Evolutionary conservation across 495 filamentous ascomycete species (phyloP).

Genomic region (Penicillium antarcticum): DNA sequence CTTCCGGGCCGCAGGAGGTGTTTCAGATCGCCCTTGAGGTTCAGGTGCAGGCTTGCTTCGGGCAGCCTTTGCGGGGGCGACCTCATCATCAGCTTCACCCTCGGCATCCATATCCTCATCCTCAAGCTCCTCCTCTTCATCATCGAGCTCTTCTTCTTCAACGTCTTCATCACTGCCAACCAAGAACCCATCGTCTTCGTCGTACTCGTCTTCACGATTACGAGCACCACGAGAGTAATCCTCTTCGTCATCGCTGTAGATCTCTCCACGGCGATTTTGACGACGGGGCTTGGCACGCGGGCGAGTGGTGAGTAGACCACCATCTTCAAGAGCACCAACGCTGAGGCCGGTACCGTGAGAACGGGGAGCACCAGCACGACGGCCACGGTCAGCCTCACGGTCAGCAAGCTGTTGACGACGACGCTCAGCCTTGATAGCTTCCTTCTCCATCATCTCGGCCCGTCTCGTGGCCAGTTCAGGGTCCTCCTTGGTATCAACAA

Average conservation of each 20-base stretch:
- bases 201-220: slow-evolving; percentile 75
- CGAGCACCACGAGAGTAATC: slow-evolving; percentile 63
- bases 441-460: slow-evolving; percentile 71
- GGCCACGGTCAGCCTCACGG: slow-evolving; percentile 58
- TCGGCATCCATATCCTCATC: slow-evolving; percentile 57
- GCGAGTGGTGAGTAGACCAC: slow-evolving; percentile 43
- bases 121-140: slow-evolving; percentile 61
- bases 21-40: slow-evolving; percentile 18
- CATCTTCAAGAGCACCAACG: slow-evolving; percentile 71
- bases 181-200: slow-evolving; percentile 75
- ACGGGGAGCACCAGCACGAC: slow-evolving; percentile 44
- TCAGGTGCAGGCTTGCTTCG: slow-evolving; percentile 23
- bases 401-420: slow-evolving; percentile 65
- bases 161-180: slow-evolving; percentile 72
- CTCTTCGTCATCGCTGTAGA: slow-evolving; percentile 53
- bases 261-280: slow-evolving; percentile 48
- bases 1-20: slow-evolving; percentile 40
- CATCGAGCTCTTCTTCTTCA: slow-evolving; percentile 54
- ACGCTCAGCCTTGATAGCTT: slow-evolving; percentile 63
- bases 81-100: slow-evolving; percentile 49
- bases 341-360: slow-evolving; percentile 59
- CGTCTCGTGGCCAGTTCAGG: slow-evolving; percentile 75
- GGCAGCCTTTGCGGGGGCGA: slow-evolving; percentile 21
- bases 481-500: slow-evolving; percentile 64
- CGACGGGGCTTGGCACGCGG: slow-evolving; percentile 41